phyloP scores from a whole-genome alignment of 2,329 filamentous ascomycete genomes.

The Venturia nashicola region DNA sequence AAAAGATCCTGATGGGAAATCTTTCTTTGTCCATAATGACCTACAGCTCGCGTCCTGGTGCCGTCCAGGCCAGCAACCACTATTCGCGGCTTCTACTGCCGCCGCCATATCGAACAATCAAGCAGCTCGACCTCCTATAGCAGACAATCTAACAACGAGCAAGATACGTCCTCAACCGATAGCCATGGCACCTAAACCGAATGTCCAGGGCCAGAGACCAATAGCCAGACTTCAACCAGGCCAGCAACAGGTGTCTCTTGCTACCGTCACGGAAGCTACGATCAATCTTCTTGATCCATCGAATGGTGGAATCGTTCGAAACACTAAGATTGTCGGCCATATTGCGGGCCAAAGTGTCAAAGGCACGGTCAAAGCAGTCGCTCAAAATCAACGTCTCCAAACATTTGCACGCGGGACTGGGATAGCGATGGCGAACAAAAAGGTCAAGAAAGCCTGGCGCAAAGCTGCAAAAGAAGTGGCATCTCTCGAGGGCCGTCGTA shows the following conservation, averaged over 20 bases:
- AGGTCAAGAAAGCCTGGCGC: slow-evolving; percentile 3
- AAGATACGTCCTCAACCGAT: not conserved
- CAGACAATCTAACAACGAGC: not conserved
- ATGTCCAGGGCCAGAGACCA: not conserved
- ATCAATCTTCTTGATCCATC: slow-evolving; percentile 1
- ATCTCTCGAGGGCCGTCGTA: not conserved
- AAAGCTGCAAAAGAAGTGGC: slow-evolving; percentile 12
- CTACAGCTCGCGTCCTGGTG: slow-evolving; percentile 1
- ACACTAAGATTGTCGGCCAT: slow-evolving; percentile 1
- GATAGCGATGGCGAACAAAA: not conserved
- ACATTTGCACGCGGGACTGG: not conserved
- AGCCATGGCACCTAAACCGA: not conserved
- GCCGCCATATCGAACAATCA: not conserved
- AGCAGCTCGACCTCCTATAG: not conserved
- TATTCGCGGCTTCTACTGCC: not conserved
- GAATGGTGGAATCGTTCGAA: not conserved
- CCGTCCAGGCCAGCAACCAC: not conserved
- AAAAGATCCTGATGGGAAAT: slow-evolving; percentile 3
- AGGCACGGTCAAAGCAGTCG: not conserved
- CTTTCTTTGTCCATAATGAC: not conserved
- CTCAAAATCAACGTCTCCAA: slow-evolving; percentile 1
- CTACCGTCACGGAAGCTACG: not conserved
- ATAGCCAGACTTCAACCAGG: not conserved
- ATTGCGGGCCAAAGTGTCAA: not conserved
- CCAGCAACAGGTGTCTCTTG: not conserved